Evolutionary conservation across 768 basidiomycete genomes (phyloP).

Genomic region (Exidia glandulosa): DNA sequence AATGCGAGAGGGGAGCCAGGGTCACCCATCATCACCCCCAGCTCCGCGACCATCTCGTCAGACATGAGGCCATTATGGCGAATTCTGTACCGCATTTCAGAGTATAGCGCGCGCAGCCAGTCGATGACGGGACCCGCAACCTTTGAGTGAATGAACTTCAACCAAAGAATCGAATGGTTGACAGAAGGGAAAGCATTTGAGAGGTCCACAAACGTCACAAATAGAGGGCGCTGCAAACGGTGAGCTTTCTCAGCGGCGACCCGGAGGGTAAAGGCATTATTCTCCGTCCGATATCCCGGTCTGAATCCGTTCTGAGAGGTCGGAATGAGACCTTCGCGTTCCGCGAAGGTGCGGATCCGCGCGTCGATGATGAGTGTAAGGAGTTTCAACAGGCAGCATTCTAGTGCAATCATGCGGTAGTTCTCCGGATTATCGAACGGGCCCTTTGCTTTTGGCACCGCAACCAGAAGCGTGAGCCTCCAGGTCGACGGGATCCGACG

Average conservation of each 20-base stretch:
- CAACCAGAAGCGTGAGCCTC: conserved; percentile 7
- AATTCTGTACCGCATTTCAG: conserved; percentile 12
- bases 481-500: conserved; percentile 8
- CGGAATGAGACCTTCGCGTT: conserved; percentile 10
- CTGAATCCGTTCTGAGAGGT: conserved; percentile 23
- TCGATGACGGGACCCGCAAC: conserved; percentile 18
- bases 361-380: conserved; percentile 16
- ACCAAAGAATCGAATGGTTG: conserved; percentile 5
- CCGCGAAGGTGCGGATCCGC: conserved; percentile 9
- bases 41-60: conserved; percentile 1
- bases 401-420: conserved; percentile 19
- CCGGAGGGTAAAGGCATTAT: conserved; percentile 10
- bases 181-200: conserved; percentile 9
- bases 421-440: conserved; percentile 8
- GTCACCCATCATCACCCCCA: conserved; percentile 12
- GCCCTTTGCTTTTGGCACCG: conserved; percentile 12
- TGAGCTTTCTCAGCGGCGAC: conserved; percentile 14
- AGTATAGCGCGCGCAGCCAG: conserved; percentile 17
- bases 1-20: conserved; percentile 10
- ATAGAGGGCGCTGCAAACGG: conserved; percentile 8
- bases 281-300: conserved; percentile 4
- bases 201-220: conserved; percentile 14
- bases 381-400: conserved; percentile 18
- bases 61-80: background rate
- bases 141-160: conserved; percentile 3